phyloP scores from a whole-genome alignment of 208 protist species.

The Leishmania aethiopica region DNA sequence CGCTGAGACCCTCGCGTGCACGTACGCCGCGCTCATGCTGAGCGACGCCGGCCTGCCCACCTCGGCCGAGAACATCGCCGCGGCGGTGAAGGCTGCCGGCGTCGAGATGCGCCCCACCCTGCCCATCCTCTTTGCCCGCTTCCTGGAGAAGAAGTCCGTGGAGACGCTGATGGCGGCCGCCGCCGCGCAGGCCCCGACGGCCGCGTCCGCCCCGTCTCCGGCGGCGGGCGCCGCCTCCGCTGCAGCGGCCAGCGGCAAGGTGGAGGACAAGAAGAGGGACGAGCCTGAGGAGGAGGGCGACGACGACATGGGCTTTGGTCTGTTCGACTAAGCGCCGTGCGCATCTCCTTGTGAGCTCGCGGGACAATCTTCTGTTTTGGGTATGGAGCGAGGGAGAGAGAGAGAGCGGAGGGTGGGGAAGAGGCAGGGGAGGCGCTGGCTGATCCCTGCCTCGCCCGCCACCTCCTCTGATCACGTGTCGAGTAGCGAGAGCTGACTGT shows the following conservation, averaged over 20 bases:
- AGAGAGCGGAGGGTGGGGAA: too few relatives aligned
- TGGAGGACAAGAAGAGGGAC: conserved; percentile 39
- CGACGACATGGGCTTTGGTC: conserved; percentile 91
- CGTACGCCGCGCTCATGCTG: conserved; percentile 83
- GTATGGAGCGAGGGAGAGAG: too few relatives aligned
- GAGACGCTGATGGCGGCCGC: conserved; percentile 67
- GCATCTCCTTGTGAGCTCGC: too few relatives aligned
- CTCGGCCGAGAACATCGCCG: conserved; percentile 77
- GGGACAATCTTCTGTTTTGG: too few relatives aligned
- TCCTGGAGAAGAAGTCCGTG: conserved; percentile 83
- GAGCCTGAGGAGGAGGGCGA: conserved; percentile 83
- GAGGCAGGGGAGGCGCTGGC: too few relatives aligned
- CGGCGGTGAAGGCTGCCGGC: conserved; percentile 70
- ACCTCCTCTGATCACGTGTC: too few relatives aligned
- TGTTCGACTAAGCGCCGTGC: conserved; percentile 82
- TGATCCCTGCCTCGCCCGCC: too few relatives aligned
- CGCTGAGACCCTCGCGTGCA: conserved; percentile 79
- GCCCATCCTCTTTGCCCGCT: conserved; percentile 83
- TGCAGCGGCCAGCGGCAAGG: conserved; percentile 16
- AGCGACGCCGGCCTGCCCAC: conserved; percentile 71
- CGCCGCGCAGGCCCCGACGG: conserved; percentile 44
- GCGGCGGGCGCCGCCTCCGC: conserved; percentile 45
- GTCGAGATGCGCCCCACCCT: conserved; percentile 71
- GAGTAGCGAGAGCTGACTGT: too few relatives aligned
- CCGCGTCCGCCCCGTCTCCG: conserved; percentile 40